Percentiles rank a stretch among this genome's conserved stretches.
Conservation (phyloP, 2,329 filamentous ascomycete genomes). For the Fusarium xyrophilum region DNA sequence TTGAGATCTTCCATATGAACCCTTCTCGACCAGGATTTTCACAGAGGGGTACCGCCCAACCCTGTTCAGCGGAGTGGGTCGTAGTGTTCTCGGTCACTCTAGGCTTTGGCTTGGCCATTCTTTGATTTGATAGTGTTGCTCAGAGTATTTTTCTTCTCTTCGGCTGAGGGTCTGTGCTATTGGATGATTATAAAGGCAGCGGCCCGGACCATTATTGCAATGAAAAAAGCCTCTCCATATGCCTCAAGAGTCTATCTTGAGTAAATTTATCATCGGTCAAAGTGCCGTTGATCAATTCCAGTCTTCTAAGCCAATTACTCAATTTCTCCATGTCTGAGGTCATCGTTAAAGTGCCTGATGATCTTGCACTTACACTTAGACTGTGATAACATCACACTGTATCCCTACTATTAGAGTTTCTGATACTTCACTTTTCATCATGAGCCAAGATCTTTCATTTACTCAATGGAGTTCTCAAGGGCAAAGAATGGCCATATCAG, state of each 20-base stretch:
- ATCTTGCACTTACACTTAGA: background rate
- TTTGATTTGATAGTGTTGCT: constrained; percentile 1
- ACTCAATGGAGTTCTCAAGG: constrained; percentile 4
- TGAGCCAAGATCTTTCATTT: constrained; percentile 2
- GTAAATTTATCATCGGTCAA: background rate
- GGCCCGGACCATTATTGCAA: constrained; percentile 16
- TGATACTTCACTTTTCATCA: background rate
- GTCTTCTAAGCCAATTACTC: background rate
- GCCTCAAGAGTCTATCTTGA: background rate
- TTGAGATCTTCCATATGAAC: background rate
- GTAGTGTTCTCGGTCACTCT: constrained; percentile 13
- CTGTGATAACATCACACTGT: constrained; percentile 13
- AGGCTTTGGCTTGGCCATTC: constrained; percentile 6
- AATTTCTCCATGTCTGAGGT: constrained; percentile 18
- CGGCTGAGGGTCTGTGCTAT: constrained; percentile 2
- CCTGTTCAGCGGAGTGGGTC: constrained; percentile 26
- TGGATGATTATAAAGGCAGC: constrained; percentile 22
- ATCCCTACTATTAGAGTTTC: constrained; percentile 20
- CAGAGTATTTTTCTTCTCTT: constrained; percentile 6
- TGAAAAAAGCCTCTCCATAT: background rate
- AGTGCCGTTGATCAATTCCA: constrained; percentile 29
- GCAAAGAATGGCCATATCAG: constrained; percentile 11
- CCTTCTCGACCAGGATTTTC: constrained; percentile 15
- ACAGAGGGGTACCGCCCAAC: background rate
- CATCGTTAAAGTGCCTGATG: constrained; percentile 30